These are phyloP conservation scores for Cymbidium sinense DNA, from an alignment of 106 monocot genomes.

Conservation along the genomic window DNA sequence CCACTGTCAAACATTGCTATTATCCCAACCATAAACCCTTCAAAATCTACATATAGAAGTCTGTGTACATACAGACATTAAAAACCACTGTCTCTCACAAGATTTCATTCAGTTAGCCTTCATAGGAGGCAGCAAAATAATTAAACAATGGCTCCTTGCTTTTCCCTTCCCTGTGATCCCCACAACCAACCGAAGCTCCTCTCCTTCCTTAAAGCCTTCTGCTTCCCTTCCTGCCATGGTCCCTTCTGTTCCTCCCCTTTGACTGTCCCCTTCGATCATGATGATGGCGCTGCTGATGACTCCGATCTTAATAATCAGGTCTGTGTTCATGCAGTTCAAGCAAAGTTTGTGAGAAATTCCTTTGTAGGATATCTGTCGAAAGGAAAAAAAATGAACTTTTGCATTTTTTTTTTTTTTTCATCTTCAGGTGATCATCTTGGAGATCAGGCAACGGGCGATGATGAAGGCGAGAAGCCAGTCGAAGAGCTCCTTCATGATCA, in stretches of 20 bases:
- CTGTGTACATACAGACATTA: neutral
- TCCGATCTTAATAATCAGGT: slow-evolving; percentile 38
- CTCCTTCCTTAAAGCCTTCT: slow-evolving; percentile 22
- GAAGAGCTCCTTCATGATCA: neutral
- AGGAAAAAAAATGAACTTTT: too few relatives aligned
- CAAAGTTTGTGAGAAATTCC: too few relatives aligned
- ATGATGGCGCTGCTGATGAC: neutral
- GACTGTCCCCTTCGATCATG: slow-evolving; percentile 30
- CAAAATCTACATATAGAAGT: neutral
- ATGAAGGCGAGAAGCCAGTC: slow-evolving; percentile 21
- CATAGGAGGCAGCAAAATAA: too few relatives aligned
- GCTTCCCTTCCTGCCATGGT: slow-evolving; percentile 10
- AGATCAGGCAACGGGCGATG: slow-evolving; percentile 24
- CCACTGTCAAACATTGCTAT: slow-evolving; percentile 22
- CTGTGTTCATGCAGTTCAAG: neutral
- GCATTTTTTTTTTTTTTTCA: neutral
- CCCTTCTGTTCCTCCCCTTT: neutral
- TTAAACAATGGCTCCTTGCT: slow-evolving; percentile 21
- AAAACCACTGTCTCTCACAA: too few relatives aligned
- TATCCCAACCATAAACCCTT: slow-evolving; percentile 21
- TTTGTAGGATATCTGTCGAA: too few relatives aligned
- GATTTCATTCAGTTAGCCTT: too few relatives aligned
- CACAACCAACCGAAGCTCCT: slow-evolving; percentile 16
- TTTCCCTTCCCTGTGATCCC: slow-evolving; percentile 7
- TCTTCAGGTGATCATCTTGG: slow-evolving; percentile 31